Base-by-base conservation (phyloP, 2,329 filamentous ascomycete species). In the Scedosporium minutisporum region DNA sequence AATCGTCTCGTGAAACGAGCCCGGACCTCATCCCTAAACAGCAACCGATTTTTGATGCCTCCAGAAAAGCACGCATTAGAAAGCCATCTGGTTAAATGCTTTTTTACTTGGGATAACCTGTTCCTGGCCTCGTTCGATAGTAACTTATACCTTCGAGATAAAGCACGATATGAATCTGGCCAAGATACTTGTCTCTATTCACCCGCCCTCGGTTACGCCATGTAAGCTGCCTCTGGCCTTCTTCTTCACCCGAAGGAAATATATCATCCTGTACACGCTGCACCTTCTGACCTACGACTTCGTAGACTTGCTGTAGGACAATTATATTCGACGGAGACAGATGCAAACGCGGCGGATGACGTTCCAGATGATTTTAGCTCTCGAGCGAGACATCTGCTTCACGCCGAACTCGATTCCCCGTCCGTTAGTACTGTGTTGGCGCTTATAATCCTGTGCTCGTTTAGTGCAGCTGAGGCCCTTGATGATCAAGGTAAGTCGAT, bases 161-260 rank as follows among this genome's bases (percentile, higher is more conserved):
- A 62, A 16, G 27, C 25, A 16, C 38, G 25, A 18, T 53, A 55
- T 27, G 60, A 62, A 21, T n/a, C 44, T 23, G 60, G 60, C 21
- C 42, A 53, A 16, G 2, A 57, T 7, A 9, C 18, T 21, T 38
- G 16, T 9, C 51, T 62, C 48, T 62, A 62, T 18, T 62, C 60
- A 5, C 60, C 51, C 16, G 27, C 60, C 29, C 33, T 62, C n/a
- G 60, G 60, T 18, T 38, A 62, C 27, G 60, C 60, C 46, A 42
- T 62, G 60, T 62, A 23, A 62, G 60, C 21, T 27, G 7, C 14
- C 14, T 58, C 16, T 6, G 6, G n/a, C 4, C 12, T 10, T 6
- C 33, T 21, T 41, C 38, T 1, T 33, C n/a, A 27, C 38, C 7
- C 7, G 27, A 18, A 53, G 33, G 33, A 38, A 38, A 38, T 23